A percentile compares a stretch with the other conserved stretches of the same genome.
phyloP scores from a whole-genome alignment of 2,329 filamentous ascomycete genomes.

The Colletotrichum camelliae region DNA sequence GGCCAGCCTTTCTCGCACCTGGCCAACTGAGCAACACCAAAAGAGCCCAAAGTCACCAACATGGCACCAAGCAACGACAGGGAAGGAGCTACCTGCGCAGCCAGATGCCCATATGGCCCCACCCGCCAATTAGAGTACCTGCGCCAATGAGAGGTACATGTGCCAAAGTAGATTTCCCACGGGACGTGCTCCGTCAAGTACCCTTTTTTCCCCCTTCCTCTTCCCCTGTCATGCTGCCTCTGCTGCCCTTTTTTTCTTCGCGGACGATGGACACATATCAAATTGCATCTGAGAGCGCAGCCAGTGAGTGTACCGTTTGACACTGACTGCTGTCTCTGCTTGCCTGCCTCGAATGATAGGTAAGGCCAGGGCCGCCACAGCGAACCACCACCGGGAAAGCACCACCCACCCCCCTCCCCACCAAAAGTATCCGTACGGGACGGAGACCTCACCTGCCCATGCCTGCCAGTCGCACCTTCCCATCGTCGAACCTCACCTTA shows the following conservation, averaged over 20 bases:
- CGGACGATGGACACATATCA: background rate
- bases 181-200: background rate
- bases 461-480: background rate
- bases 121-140: background rate
- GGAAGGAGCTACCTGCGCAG: conserved; percentile 10
- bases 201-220: background rate
- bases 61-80: background rate
- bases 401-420: background rate
- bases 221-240: background rate
- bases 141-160: background rate
- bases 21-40: conserved; percentile 6
- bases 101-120: background rate
- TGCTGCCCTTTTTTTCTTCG: background rate
- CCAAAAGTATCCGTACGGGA: conserved; percentile 2
- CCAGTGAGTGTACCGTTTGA: conserved; percentile 3
- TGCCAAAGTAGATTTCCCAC: background rate
- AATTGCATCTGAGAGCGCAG: background rate
- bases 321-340: background rate
- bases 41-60: background rate
- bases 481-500: background rate
- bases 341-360: background rate
- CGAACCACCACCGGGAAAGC: background rate
- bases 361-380: background rate
- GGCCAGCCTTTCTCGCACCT: conserved; percentile 1
- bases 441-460: background rate